phyloP scores from a whole-genome alignment of 305 asterid genomes.

The Fraxinus angustifolia region DNA sequence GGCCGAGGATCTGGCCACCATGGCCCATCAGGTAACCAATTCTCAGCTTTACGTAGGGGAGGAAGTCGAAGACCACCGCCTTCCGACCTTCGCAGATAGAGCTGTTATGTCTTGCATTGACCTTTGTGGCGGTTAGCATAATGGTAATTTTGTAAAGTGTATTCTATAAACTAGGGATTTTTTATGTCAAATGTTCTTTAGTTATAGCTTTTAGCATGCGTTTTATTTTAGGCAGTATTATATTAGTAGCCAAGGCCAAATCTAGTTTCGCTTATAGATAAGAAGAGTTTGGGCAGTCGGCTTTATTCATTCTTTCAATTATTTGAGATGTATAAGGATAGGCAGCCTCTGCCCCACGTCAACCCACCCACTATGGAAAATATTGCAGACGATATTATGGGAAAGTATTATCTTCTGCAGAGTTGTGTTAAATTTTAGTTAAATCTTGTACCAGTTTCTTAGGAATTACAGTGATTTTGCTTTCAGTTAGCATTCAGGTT shows the following conservation, averaged over 20 bases:
- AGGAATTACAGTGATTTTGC: background rate
- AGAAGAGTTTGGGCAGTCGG: background rate
- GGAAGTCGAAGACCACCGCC: slow-evolving; percentile 58
- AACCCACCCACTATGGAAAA: background rate
- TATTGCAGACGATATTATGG: background rate
- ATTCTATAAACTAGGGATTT: background rate
- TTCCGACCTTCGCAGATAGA: slow-evolving; percentile 47
- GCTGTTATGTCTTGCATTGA: background rate
- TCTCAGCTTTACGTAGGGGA: slow-evolving; percentile 57
- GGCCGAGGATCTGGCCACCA: slow-evolving; percentile 51
- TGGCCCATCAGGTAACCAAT: slow-evolving; percentile 58
- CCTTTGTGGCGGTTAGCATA: background rate
- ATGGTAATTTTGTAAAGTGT: slow-evolving; percentile 18
- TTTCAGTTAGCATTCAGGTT: background rate
- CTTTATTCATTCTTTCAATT: background rate
- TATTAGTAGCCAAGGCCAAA: background rate
- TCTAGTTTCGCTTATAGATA: background rate
- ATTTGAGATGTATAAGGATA: background rate
- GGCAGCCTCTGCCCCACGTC: background rate
- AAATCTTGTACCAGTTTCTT: background rate
- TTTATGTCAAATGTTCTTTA: background rate
- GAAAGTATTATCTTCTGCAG: background rate
- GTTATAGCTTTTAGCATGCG: background rate
- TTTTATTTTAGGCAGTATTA: slow-evolving; percentile 1
- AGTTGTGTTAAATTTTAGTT: background rate